These are phyloP conservation scores for Salix dunnii DNA, from an alignment of 345 rosid genomes.

Conservation along the genomic window DNA sequence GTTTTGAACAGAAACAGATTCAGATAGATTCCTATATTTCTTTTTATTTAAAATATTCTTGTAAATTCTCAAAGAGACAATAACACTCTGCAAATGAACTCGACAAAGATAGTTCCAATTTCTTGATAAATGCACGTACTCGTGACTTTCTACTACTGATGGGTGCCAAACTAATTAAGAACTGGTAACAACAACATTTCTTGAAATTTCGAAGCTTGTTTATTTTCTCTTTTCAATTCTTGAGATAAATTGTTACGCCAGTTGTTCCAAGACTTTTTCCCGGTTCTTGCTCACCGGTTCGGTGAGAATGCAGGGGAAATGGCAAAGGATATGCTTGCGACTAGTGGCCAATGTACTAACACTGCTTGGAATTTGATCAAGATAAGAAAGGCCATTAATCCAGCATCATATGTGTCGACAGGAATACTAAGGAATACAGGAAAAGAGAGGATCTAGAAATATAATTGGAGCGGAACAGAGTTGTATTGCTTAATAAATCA, in stretches of 20 bases:
- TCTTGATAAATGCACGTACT: too few species aligned
- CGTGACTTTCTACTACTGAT: not conserved
- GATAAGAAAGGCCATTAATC: constrained; percentile 65
- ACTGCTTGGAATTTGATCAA: constrained; percentile 75
- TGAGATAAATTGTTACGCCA: not conserved
- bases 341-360: constrained; percentile 62
- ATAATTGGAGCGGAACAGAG: not conserved
- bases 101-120: not conserved
- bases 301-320: constrained; percentile 86
- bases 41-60: not conserved
- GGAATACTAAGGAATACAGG: constrained; percentile 43
- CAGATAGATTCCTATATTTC: not conserved
- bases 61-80: not conserved
- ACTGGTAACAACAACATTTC: not conserved
- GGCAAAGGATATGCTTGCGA: constrained; percentile 58
- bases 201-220: not conserved
- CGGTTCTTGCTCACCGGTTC: constrained; percentile 23
- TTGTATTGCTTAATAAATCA: not conserved
- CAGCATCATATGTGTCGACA: constrained; percentile 55
- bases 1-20: too few species aligned
- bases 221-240: too few species aligned
- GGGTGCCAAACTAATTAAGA: not conserved
- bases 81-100: not conserved
- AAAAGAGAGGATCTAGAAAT: not conserved
- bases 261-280: not conserved